Conservation (phyloP, 148 eudicot genomes). For the Pharnaceum exiguum region DNA sequence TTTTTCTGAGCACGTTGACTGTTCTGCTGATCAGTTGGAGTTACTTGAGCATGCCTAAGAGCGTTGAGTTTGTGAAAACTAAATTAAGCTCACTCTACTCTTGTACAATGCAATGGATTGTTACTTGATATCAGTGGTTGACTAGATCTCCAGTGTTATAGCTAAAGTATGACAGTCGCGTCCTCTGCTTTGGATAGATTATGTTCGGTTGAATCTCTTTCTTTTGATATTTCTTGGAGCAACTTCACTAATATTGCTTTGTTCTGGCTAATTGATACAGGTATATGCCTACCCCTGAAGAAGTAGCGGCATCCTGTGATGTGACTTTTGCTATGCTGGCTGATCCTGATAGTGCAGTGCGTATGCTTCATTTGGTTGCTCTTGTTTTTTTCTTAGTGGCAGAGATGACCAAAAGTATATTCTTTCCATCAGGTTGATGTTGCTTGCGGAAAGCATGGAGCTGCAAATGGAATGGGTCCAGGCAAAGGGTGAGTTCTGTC, state of each 20-base stretch:
- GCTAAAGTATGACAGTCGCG: not conserved
- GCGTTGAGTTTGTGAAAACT: too few species aligned
- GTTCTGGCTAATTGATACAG: slow-evolving; percentile 32
- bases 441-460: slow-evolving; percentile 85
- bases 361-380: slow-evolving; percentile 36
- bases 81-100: too few species aligned
- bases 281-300: slow-evolving; percentile 74
- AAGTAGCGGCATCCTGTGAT: slow-evolving; percentile 91
- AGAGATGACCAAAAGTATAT: slow-evolving; percentile 17
- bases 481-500: slow-evolving; percentile 72
- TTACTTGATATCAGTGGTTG: not conserved
- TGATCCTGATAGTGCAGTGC: slow-evolving; percentile 97
- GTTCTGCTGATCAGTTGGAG: too few species aligned
- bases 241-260: not conserved
- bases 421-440: slow-evolving; percentile 57
- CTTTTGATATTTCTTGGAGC: not conserved
- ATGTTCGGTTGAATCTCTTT: not conserved
- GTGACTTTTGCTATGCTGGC: slow-evolving; percentile 98
- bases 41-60: too few species aligned
- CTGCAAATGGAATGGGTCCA: slow-evolving; percentile 72
- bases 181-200: not conserved
- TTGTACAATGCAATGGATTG: not conserved
- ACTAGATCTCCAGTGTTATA: not conserved
- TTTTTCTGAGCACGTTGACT: too few species aligned
- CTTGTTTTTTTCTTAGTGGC: slow-evolving; percentile 1